phyloP scores from a whole-genome alignment of 2,329 filamentous ascomycete genomes.

The Lachnellula subtilissima region DNA sequence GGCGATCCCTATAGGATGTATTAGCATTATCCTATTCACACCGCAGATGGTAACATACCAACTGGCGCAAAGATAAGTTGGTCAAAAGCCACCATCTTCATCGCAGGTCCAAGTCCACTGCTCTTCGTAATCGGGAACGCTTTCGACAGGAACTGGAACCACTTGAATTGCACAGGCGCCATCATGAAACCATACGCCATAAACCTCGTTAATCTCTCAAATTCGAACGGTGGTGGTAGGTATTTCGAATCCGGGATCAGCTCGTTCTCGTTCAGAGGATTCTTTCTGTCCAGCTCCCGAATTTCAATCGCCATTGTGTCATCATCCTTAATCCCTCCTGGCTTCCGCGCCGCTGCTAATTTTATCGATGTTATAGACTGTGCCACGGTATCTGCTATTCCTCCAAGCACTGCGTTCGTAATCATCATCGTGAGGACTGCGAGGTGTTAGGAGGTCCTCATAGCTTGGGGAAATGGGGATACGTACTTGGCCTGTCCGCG shows the following conservation, averaged over 20 bases:
- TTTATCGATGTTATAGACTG: slow-evolving; percentile 86
- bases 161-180: slow-evolving; percentile 91
- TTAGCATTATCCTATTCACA: neutral
- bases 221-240: slow-evolving; percentile 83
- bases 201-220: slow-evolving; percentile 88
- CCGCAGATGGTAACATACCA: slow-evolving; percentile 43
- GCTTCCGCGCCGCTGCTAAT: slow-evolving; percentile 59
- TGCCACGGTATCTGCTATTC: slow-evolving; percentile 92
- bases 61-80: slow-evolving; percentile 91
- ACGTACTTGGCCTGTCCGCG: slow-evolving; percentile 75
- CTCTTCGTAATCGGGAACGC: slow-evolving; percentile 81
- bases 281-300: slow-evolving; percentile 78
- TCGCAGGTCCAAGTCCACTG: slow-evolving; percentile 66
- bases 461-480: neutral
- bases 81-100: slow-evolving; percentile 89
- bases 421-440: slow-evolving; percentile 97
- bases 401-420: slow-evolving; percentile 91
- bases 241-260: slow-evolving; percentile 59
- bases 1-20: neutral
- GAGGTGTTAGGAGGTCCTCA: slow-evolving; percentile 6
- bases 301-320: slow-evolving; percentile 83
- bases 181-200: slow-evolving; percentile 97
- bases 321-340: slow-evolving; percentile 51
- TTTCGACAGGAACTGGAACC: slow-evolving; percentile 81
- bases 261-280: slow-evolving; percentile 60